phyloP scores from a whole-genome alignment of 805 yeast genomes.

The Barnettozyma pratensis region DNA sequence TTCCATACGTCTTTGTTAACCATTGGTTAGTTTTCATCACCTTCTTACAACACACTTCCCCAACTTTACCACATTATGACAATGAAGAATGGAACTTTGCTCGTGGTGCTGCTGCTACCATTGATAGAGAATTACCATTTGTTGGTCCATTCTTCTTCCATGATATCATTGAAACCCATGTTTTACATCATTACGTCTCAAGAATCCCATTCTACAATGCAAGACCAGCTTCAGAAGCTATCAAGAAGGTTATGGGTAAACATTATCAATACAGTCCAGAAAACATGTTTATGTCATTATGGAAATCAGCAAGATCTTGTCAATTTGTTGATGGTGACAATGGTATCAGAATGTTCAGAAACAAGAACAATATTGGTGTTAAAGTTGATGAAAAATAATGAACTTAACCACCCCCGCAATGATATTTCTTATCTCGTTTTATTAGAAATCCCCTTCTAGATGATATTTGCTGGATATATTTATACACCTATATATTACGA shows the following conservation, averaged over 20 bases:
- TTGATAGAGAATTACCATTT: constrained; percentile 80
- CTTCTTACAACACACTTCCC: constrained; percentile 78
- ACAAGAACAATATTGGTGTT: constrained; percentile 56
- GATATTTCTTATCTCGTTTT: no score
- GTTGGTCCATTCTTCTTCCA: constrained; percentile 77
- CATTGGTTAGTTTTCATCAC: constrained; percentile 91
- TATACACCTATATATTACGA: neutral
- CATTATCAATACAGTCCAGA: constrained; percentile 65
- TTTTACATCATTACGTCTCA: constrained; percentile 77
- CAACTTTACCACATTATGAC: constrained; percentile 74
- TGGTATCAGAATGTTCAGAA: constrained; percentile 72
- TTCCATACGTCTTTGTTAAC: constrained; percentile 78
- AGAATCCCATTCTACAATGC: constrained; percentile 87
- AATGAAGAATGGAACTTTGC: constrained; percentile 77
- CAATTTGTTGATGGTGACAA: constrained; percentile 71
- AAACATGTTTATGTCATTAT: constrained; percentile 67
- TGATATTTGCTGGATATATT: neutral
- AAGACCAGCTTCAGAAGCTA: constrained; percentile 72
- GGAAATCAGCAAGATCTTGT: constrained; percentile 59
- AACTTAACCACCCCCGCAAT: neutral
- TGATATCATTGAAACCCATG: constrained; percentile 88
- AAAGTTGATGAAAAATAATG: constrained; percentile 10
- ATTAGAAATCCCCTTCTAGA: no score
- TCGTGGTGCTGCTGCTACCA: constrained; percentile 86
- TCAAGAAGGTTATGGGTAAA: constrained; percentile 79